These are phyloP conservation scores for Puccinia coronata DNA, from an alignment of 1,284 basidiomycete genomes.

Conservation along the genomic window DNA sequence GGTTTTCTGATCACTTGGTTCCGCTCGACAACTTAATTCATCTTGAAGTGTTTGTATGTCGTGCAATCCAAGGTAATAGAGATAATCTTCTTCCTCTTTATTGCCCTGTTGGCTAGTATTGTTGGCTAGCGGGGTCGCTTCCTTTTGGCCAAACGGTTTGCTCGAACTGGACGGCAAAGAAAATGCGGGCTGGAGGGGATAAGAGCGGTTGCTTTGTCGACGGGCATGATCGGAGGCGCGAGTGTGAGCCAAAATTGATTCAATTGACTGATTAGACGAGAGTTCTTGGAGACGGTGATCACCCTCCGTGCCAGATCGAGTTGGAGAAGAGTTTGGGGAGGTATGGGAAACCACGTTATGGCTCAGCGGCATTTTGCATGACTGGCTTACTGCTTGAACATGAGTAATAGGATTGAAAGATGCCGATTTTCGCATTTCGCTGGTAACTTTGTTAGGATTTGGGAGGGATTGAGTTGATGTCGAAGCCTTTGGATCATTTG, in stretches of 20 bases:
- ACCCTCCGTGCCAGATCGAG: not conserved
- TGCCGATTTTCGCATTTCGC: slow-evolving; percentile 23
- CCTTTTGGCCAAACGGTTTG: not conserved
- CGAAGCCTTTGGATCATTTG: not conserved
- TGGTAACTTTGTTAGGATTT: not conserved
- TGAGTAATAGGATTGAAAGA: slow-evolving; percentile 25
- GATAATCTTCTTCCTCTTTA: slow-evolving; percentile 23
- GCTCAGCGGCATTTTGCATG: not conserved
- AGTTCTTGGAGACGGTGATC: slow-evolving; percentile 7
- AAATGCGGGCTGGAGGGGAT: slow-evolving; percentile 31
- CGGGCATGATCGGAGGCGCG: slow-evolving; percentile 41
- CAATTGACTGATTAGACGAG: slow-evolving; percentile 6
- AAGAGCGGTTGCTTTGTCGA: slow-evolving; percentile 22
- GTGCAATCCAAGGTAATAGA: slow-evolving; percentile 45
- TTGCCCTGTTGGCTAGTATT: not conserved
- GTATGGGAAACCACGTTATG: not conserved
- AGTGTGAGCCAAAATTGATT: slow-evolving; percentile 43
- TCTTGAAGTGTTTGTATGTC: slow-evolving; percentile 11
- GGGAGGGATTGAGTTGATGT: not conserved
- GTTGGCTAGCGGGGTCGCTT: not conserved
- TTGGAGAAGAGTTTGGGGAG: slow-evolving; percentile 18
- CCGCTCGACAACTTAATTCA: slow-evolving; percentile 13
- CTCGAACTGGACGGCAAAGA: not conserved
- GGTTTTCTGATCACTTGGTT: not conserved
- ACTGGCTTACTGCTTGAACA: not conserved